Base-by-base conservation (phyloP, 2,329 filamentous ascomycete genomes). In the Diaporthe sp. region DNA sequence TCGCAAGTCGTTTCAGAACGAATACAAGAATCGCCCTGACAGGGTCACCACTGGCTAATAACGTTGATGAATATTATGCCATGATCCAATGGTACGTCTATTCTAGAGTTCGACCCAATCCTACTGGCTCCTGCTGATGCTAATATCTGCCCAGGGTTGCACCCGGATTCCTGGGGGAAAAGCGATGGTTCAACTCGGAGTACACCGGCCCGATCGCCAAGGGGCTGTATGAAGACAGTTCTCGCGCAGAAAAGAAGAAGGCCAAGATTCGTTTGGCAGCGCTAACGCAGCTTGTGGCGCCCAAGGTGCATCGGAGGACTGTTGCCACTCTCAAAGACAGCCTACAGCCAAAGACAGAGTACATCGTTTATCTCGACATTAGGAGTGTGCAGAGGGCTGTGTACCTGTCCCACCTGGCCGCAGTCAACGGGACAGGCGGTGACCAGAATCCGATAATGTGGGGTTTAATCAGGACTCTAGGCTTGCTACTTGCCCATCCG, bases 21-120 rank as follows among this genome's bases (percentile, higher is more conserved):
- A 90, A 86, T 72, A 92, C 89, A 76, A 92, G 95, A 15, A 94
- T 98, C 78, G 96, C 95, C 8, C 87, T 98, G 77, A 98, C 95
- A 0, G 96, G 95, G 0, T 96, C 95, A 0, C 96, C 96, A 0
- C 86, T 98, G 70, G 92, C 94, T 6, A 98, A 98, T 81, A 94
- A 95, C 70, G 91, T 98, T 0, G 86, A 89, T 39, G 96, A 98
- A 79, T 98, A 98, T 80, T 95, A 93, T 80, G 86, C 92, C n/a
- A 94, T 98, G 91, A 93, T 98, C 75, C 90, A 96, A 77, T 98
- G 95, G 62, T 67, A 67, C 25, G 62, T 25, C 3, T 25, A 8
- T 4, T 25, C 12, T n/a, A 17, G 25, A 67, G 15, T 25, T 17
- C 13, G 19, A 44, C 28, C 28, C 19, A 12, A 19, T 6, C 15